Percentiles rank a stretch among this genome's conserved stretches.
These are phyloP conservation scores for Kazachstania africana DNA, from an alignment of 805 yeast genomes.

Conservation along the genomic window DNA sequence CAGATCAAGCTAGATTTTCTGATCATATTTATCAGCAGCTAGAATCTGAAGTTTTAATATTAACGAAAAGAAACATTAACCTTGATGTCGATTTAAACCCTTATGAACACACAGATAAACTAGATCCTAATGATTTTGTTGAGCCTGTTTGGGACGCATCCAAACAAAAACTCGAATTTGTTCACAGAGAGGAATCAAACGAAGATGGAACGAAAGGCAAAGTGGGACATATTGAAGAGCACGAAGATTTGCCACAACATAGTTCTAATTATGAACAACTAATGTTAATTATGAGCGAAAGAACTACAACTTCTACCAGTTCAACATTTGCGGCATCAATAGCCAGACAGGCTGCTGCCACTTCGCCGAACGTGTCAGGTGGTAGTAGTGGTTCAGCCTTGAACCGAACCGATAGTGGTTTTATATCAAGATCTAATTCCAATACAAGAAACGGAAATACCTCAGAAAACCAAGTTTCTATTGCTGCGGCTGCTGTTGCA, in stretches of 20 bases:
- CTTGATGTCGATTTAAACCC: constrained; percentile 67
- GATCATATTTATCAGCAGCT: constrained; percentile 69
- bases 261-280: constrained; percentile 81
- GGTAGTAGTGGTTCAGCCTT: neutral
- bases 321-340: constrained; percentile 29
- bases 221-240: constrained; percentile 38
- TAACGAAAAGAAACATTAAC: constrained; percentile 69
- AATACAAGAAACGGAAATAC: neutral
- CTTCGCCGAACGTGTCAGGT: neutral
- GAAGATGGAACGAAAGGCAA: constrained; percentile 30
- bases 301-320: constrained; percentile 28
- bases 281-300: constrained; percentile 60
- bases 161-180: constrained; percentile 23
- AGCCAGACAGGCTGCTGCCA: neutral
- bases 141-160: constrained; percentile 35
- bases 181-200: constrained; percentile 31
- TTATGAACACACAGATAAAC: constrained; percentile 33
- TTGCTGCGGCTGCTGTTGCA: constrained; percentile 28
- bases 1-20: constrained; percentile 70
- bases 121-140: constrained; percentile 22
- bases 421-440: constrained; percentile 10
- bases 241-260: constrained; percentile 63
- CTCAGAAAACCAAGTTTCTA: constrained; percentile 25
- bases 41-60: constrained; percentile 76
- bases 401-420: constrained; percentile 3